Evolutionary conservation across 192 early-diverging fungal species (phyloP).

Genomic region (Chytriomyces sp.): DNA sequence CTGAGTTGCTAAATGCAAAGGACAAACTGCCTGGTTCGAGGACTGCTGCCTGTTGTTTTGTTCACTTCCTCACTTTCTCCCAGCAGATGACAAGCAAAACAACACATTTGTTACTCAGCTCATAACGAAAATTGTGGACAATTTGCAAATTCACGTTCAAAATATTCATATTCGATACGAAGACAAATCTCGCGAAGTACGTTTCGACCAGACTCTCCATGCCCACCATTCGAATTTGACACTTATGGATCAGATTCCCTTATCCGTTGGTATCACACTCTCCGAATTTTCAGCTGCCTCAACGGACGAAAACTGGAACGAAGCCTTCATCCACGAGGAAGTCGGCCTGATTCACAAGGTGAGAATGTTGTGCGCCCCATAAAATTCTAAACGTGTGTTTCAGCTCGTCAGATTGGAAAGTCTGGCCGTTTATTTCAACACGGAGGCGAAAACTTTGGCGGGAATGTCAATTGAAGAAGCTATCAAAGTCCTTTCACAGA

Average conservation of each 20-base stretch:
- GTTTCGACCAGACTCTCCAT: neutral
- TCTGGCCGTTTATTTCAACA: slow-evolving; percentile 88
- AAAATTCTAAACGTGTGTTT: slow-evolving; percentile 4
- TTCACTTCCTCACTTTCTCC: neutral
- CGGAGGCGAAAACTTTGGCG: slow-evolving; percentile 65
- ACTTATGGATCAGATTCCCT: slow-evolving; percentile 54
- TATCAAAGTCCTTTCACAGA: slow-evolving; percentile 38
- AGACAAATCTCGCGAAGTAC: slow-evolving; percentile 53
- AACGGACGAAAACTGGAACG: slow-evolving; percentile 82
- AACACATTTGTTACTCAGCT: slow-evolving; percentile 88
- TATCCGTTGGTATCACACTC: slow-evolving; percentile 88
- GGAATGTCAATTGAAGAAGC: slow-evolving; percentile 54
- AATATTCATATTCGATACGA: slow-evolving; percentile 97
- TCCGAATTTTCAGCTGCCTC: slow-evolving; percentile 89
- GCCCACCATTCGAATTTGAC: neutral
- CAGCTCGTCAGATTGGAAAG: slow-evolving; percentile 67
- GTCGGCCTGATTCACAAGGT: slow-evolving; percentile 87
- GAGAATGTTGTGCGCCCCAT: neutral
- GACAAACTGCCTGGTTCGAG: slow-evolving; percentile 36
- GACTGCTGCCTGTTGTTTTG: neutral
- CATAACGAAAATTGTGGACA: slow-evolving; percentile 92
- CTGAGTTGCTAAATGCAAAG: slow-evolving; percentile 59
- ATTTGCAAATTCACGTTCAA: slow-evolving; percentile 90
- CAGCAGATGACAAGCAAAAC: slow-evolving; percentile 42
- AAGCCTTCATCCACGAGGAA: slow-evolving; percentile 78